Evolutionary conservation across 179 eudicot species (phyloP).

Genomic region (Amaranthus tricolor): DNA sequence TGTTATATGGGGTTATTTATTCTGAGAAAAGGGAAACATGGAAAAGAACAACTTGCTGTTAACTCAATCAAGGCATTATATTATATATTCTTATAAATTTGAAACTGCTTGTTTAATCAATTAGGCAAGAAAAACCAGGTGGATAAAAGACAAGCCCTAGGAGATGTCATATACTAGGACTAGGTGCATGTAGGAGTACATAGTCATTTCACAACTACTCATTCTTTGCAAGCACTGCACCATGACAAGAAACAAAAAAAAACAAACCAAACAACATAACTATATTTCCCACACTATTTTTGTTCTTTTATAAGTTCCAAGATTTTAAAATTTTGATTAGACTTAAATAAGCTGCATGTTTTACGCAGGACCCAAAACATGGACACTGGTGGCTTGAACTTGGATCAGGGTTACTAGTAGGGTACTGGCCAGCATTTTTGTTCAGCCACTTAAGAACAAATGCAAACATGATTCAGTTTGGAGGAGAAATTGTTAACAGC

Average conservation of each 20-base stretch:
- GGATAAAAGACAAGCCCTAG: conserved; percentile 8
- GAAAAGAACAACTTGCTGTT: neutral
- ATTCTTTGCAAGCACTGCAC: conserved; percentile 15
- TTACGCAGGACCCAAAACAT: conserved; percentile 80
- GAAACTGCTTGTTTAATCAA: no score
- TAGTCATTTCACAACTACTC: neutral
- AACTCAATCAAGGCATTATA: no score
- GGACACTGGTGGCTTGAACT: conserved; percentile 98
- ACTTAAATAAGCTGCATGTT: conserved; percentile 12
- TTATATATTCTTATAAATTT: no score
- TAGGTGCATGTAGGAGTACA: conserved; percentile 7
- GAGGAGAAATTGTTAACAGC: conserved; percentile 84
- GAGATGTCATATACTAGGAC: neutral
- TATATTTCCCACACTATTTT: neutral
- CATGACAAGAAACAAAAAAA: neutral
- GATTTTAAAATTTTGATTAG: neutral
- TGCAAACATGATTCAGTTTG: conserved; percentile 93
- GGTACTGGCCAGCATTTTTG: conserved; percentile 88
- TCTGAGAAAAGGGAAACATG: neutral
- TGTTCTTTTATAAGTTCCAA: neutral
- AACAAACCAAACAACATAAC: neutral
- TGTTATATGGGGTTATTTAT: neutral
- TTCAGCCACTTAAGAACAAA: conserved; percentile 70
- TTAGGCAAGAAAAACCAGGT: no score
- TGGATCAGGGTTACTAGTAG: conserved; percentile 75